Conservation (phyloP, 139 green algal species). For the Zygnema circumcarinatum region DNA sequence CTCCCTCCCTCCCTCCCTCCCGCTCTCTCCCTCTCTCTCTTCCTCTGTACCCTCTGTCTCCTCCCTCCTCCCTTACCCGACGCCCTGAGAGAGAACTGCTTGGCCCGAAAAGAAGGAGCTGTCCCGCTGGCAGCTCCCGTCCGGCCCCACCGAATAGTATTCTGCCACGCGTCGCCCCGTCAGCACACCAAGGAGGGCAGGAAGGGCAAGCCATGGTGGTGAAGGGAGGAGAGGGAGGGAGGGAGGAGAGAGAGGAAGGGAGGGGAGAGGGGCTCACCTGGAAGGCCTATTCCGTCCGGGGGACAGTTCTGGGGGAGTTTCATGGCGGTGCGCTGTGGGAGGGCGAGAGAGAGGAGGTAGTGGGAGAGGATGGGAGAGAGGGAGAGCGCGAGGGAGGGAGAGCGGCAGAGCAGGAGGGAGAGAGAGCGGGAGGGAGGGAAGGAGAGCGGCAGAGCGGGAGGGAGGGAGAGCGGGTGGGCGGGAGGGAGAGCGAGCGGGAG, state of each 20-base stretch:
- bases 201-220: background rate
- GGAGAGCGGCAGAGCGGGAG: no score
- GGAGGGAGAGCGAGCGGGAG: no score
- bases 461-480: no score
- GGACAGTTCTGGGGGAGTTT: slow-evolving; percentile 31
- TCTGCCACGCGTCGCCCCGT: background rate
- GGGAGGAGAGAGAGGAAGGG: background rate
- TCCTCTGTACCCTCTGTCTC: no score
- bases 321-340: background rate
- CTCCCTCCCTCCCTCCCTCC: no score
- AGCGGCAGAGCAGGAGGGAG: no score
- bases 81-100: slow-evolving; percentile 6
- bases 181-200: background rate
- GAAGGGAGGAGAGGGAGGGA: background rate
- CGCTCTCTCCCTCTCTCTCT: no score
- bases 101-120: slow-evolving; percentile 32
- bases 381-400: no score
- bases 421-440: no score
- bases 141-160: background rate
- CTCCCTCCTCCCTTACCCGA: slow-evolving; percentile 30
- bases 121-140: background rate
- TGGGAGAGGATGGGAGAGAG: no score
- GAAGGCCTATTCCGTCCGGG: slow-evolving; percentile 29
- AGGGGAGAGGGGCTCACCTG: background rate
- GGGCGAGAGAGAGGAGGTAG: background rate